Base-by-base conservation (phyloP, 2,329 filamentous ascomycete genomes). In the Aspergillus floridensis region DNA sequence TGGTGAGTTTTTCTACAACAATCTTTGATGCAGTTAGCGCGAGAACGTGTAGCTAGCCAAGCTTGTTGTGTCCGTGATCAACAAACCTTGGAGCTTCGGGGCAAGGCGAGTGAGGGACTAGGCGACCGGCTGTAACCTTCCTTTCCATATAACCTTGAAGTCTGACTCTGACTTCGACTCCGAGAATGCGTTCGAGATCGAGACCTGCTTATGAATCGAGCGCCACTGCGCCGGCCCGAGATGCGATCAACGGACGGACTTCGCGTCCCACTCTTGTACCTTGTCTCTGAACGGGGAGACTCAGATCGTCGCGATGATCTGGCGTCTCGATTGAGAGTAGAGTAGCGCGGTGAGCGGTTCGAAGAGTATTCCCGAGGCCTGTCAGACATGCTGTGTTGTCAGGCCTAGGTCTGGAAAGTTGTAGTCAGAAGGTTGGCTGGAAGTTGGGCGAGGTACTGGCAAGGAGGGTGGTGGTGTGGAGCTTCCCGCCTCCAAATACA, bases 1-100 rank as follows among this genome's bases (percentile, higher is more conserved):
- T 96, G 4, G 93, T 96, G 70, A 99, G 82, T 63, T 96, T 93
- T 76, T 99, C 95, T 50, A 99, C 90, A 19, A 99, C 92, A 72
- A 99, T 93, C 91, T 97, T 49, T 29, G 5, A 41, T 48, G n/a
- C 31, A 11, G 11, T 58, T 6, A 53, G 44, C 24, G 44, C 53
- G 41, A 22, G 41, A 6, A 32, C 24, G n/a, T 35, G 16, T n/a
- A 14, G 22, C 3, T 4, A 24, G 22, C 7, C 7, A 29, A 29
- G 7, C 26, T 10, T 24, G 12, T 16, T 24, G 6, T 16, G 19
- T 22, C 16, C 4, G 6, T 32, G n/a, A 11, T 8, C n/a, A 29
- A 55, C 60, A 51, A 56, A 76, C 74, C 67, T 77, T 77, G 47
- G 76, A 76, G 59, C 76, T 79, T 60, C 64, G 65, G 32, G 70